Evolutionary conservation across 225 moss, liverwort and hornwort genomes (phyloP).

Genomic region (Marchantia paleacea): DNA sequence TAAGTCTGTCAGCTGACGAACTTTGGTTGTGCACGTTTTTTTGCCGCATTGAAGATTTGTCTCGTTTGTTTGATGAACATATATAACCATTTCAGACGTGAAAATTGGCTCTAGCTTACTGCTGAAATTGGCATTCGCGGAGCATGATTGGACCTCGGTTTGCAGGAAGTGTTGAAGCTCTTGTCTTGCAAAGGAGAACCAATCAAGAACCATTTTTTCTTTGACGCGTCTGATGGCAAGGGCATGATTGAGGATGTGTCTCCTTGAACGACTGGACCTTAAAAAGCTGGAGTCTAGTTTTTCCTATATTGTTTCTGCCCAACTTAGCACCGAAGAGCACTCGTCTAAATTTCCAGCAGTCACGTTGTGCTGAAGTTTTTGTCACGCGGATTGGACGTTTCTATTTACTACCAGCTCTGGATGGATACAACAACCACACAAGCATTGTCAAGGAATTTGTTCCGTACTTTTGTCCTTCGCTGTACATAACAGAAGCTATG

Average conservation of each 20-base stretch:
- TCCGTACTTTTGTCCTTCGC: not conserved
- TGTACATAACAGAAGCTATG: not conserved
- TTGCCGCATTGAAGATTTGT: not conserved
- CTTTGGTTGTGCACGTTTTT: not conserved
- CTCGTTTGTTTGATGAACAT: not conserved
- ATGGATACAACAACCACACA: not conserved
- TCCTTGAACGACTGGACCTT: conserved; percentile 21
- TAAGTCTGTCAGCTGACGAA: not conserved
- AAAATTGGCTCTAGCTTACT: not conserved
- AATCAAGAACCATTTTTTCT: conserved; percentile 82
- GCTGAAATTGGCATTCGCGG: not conserved
- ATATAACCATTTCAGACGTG: not conserved
- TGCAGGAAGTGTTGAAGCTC: conserved; percentile 88
- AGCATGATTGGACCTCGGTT: not conserved
- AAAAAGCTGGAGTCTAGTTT: not conserved
- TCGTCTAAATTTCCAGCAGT: not conserved
- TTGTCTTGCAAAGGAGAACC: conserved; percentile 95
- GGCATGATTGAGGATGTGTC: conserved; percentile 74
- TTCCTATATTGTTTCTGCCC: not conserved
- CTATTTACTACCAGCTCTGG: not conserved
- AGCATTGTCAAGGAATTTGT: not conserved
- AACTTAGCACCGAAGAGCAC: not conserved
- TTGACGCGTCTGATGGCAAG: conserved; percentile 83
- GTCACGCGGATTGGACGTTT: not conserved
- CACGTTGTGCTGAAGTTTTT: not conserved